These are phyloP conservation scores for Clavispora vitiphila DNA, from an alignment of 805 yeast genomes.

Conservation along the genomic window DNA sequence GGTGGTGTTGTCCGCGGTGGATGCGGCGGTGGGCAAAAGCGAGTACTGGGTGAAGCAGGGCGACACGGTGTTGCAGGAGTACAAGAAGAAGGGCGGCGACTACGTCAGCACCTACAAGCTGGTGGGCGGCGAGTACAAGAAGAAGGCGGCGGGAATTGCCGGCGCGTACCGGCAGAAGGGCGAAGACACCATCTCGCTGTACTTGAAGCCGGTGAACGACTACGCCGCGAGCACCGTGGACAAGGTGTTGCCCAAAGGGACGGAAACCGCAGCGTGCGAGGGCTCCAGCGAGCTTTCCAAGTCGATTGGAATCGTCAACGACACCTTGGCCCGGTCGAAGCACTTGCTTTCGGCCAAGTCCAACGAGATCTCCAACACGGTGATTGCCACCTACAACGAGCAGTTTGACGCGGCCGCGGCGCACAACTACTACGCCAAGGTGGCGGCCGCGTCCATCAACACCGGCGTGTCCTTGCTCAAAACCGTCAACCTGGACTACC, in stretches of 20 bases:
- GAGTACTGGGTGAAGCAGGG: background rate
- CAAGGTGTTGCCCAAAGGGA: constrained; percentile 24
- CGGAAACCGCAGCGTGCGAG: constrained; percentile 11
- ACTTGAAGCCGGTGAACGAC: constrained; percentile 24
- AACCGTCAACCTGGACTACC: constrained; percentile 30
- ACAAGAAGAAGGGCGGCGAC: constrained; percentile 5
- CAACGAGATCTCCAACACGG: constrained; percentile 23
- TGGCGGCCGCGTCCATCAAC: constrained; percentile 30
- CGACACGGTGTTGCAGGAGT: background rate
- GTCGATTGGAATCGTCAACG: constrained; percentile 18
- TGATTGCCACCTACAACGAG: constrained; percentile 30
- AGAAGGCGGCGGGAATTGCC: constrained; percentile 6
- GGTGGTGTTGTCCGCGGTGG: constrained; percentile 20
- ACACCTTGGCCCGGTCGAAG: constrained; percentile 18
- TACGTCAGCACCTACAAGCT: constrained; percentile 7
- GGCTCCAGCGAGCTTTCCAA: constrained; percentile 18
- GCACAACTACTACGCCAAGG: constrained; percentile 26
- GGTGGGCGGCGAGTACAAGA: constrained; percentile 7
- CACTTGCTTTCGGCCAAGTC: constrained; percentile 24
- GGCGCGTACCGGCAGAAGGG: constrained; percentile 8
- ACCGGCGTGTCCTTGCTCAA: constrained; percentile 30
- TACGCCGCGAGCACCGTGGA: constrained; percentile 22
- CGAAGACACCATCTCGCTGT: constrained; percentile 11
- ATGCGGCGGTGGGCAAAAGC: constrained; percentile 10
- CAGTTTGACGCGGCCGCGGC: constrained; percentile 26